Evolutionary conservation across 2,329 filamentous ascomycete species (phyloP).

Genomic region (Byssochlamys sp.): DNA sequence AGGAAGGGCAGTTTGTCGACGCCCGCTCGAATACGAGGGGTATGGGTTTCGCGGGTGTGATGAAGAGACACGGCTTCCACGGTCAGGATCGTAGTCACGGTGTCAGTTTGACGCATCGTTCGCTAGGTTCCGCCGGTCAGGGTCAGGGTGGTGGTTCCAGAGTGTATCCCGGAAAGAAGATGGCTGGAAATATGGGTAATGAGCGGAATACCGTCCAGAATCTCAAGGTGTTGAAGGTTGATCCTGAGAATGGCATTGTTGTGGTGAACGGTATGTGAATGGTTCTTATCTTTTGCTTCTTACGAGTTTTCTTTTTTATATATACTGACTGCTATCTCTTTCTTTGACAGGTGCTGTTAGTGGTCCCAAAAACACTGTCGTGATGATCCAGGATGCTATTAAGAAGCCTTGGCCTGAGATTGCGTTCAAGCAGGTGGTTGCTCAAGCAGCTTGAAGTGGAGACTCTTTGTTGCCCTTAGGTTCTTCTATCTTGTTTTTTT

Average conservation of each 20-base stretch:
- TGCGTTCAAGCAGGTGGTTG: slow-evolving; percentile 2
- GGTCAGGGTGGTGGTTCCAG: slow-evolving; percentile 86
- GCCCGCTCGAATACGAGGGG: slow-evolving; percentile 68
- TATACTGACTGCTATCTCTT: neutral
- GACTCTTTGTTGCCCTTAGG: slow-evolving; percentile 1
- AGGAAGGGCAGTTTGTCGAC: slow-evolving; percentile 82
- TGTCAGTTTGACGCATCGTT: slow-evolving; percentile 87
- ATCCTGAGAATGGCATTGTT: slow-evolving; percentile 76
- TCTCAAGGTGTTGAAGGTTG: slow-evolving; percentile 76
- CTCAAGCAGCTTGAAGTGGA: neutral
- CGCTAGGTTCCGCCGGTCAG: slow-evolving; percentile 79
- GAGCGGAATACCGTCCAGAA: slow-evolving; percentile 85
- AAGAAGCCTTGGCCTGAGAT: slow-evolving; percentile 68
- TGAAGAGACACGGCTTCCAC: slow-evolving; percentile 87
- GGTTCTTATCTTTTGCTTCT: neutral
- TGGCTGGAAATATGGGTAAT: slow-evolving; percentile 92
- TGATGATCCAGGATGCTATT: slow-evolving; percentile 80
- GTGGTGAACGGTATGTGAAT: slow-evolving; percentile 62
- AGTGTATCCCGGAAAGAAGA: slow-evolving; percentile 92
- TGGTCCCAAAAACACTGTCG: slow-evolving; percentile 75
- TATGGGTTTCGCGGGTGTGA: slow-evolving; percentile 90
- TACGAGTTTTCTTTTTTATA: neutral
- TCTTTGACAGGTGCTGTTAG: slow-evolving; percentile 54
- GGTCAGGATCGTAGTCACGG: slow-evolving; percentile 90
- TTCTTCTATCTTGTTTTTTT: neutral